phyloP scores from a whole-genome alignment of 495 filamentous ascomycete species.

The Neurospora sp. region DNA sequence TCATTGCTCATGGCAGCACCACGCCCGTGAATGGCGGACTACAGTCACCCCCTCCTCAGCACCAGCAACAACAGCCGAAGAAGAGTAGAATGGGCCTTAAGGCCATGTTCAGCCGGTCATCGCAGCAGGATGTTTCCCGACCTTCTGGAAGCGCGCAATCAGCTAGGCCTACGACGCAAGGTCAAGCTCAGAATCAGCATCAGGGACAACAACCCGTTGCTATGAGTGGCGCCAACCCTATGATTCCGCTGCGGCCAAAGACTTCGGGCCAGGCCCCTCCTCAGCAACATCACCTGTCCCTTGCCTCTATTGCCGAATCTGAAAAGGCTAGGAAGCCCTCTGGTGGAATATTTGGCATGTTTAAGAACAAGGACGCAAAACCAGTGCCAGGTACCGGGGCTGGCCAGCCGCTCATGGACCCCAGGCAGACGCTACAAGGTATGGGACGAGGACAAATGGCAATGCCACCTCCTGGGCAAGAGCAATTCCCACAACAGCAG shows the following conservation, averaged over 20 bases:
- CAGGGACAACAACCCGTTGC: not conserved
- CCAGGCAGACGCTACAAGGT: not conserved
- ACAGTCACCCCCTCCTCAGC: constrained; percentile 4
- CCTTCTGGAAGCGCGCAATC: constrained; percentile 1
- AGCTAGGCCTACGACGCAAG: constrained; percentile 2
- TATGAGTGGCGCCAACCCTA: constrained; percentile 2
- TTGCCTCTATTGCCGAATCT: not conserved
- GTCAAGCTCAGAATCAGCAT: constrained; percentile 1
- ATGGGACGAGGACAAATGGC: constrained; percentile 5
- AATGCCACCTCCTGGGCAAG: constrained; percentile 4
- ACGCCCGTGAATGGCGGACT: constrained; percentile 12
- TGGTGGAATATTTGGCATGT: constrained; percentile 20
- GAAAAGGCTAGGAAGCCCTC: constrained; percentile 10
- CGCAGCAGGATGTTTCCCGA: not conserved
- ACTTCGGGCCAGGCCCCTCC: not conserved
- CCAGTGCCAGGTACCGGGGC: not conserved
- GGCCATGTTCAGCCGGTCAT: constrained; percentile 13
- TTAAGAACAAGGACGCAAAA: constrained; percentile 10
- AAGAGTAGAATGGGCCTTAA: constrained; percentile 26
- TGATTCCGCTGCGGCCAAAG: not conserved
- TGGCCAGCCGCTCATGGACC: not conserved
- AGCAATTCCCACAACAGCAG: constrained; percentile 11
- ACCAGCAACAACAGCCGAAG: constrained; percentile 16
- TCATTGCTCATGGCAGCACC: constrained; percentile 16
- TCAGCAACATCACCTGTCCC: not conserved